Percentiles rank a stretch among this genome's conserved stretches.
Evolutionary conservation across 345 rosid species (phyloP).

Genomic region (Schrenkiella parvula): DNA sequence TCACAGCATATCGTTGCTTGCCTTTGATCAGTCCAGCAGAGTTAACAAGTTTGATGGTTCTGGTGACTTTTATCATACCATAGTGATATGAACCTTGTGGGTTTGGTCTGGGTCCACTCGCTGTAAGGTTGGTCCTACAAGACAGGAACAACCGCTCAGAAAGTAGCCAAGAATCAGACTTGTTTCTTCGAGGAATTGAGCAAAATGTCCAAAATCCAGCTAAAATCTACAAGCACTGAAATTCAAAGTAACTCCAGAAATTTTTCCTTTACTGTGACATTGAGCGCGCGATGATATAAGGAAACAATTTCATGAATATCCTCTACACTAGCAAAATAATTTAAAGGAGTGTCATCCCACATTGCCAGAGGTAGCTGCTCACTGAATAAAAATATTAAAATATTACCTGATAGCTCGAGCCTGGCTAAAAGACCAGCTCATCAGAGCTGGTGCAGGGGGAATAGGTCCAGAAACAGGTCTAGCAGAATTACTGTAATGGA

Average conservation of each 20-base stretch:
- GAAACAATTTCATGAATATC: too few species aligned
- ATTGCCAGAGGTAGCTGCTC: neutral
- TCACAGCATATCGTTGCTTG: conserved; percentile 78
- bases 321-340: too few species aligned
- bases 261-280: neutral
- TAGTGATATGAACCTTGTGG: conserved; percentile 96
- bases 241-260: neutral
- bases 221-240: too few species aligned
- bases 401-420: conserved; percentile 67
- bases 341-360: neutral
- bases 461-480: conserved; percentile 59
- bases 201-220: neutral
- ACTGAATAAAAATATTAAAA: too few species aligned
- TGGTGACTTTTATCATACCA: conserved; percentile 53
- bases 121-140: conserved; percentile 80
- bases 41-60: conserved; percentile 57
- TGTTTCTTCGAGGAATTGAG: too few species aligned
- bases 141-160: neutral
- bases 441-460: conserved; percentile 69
- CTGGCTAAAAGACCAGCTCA: conserved; percentile 78
- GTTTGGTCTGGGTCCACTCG: conserved; percentile 93
- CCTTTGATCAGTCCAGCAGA: conserved; percentile 70
- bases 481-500: conserved; percentile 63
- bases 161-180: neutral
- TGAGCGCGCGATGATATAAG: too few species aligned